phyloP scores from a whole-genome alignment of 192 early-diverging fungal species.

The Podochytrium sp. region DNA sequence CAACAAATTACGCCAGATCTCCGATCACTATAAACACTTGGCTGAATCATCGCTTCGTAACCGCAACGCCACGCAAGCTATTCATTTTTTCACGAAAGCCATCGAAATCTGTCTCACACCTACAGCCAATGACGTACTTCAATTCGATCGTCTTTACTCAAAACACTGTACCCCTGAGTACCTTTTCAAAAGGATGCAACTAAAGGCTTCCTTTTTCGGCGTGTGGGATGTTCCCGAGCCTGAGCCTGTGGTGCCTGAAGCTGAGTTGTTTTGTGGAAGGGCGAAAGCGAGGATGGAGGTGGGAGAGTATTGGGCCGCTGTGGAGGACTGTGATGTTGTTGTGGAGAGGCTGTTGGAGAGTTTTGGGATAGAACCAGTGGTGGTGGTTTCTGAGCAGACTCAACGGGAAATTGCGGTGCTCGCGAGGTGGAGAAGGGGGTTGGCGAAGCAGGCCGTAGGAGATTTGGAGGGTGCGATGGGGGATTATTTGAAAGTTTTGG shows the following conservation, averaged over 20 bases:
- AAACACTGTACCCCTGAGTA: not conserved
- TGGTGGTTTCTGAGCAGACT: not conserved
- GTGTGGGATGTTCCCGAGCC: not conserved
- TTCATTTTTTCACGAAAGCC: conserved; percentile 3
- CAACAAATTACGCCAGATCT: not conserved
- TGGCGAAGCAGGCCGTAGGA: too few species aligned
- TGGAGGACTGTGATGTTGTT: conserved; percentile 16
- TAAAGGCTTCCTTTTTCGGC: not conserved
- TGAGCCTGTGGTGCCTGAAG: not conserved
- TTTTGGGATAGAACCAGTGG: not conserved
- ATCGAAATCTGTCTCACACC: conserved; percentile 3
- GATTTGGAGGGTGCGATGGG: too few species aligned
- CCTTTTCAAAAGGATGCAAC: not conserved
- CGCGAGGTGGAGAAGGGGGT: not conserved
- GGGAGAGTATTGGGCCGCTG: not conserved
- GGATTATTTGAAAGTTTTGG: not conserved
- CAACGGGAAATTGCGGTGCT: not conserved
- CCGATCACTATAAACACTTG: not conserved
- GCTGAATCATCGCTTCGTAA: not conserved
- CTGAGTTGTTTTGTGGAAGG: not conserved
- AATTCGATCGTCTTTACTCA: not conserved
- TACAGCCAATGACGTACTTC: not conserved
- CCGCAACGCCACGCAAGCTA: not conserved
- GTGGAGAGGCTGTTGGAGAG: not conserved
- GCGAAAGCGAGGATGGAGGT: not conserved